A percentile compares a stretch with the other conserved stretches of the same genome.
Evolutionary conservation across 2,329 filamentous ascomycete genomes (phyloP).

Genomic region (Fusarium newnesense): DNA sequence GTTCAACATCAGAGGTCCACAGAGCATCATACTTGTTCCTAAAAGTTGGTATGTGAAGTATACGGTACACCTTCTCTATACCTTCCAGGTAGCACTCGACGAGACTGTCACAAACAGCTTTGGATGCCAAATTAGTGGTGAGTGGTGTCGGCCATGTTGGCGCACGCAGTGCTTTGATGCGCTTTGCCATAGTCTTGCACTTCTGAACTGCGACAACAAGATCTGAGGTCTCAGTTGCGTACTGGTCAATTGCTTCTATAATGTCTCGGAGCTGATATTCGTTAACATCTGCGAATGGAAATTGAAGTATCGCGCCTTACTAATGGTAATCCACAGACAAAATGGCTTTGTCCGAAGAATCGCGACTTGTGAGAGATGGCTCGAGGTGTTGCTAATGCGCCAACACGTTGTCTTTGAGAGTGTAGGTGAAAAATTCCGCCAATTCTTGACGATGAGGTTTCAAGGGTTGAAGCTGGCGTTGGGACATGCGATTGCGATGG

Average conservation of each 20-base stretch:
- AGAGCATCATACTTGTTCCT: slow-evolving; percentile 59
- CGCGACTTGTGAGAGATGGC: slow-evolving; percentile 65
- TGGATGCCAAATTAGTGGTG: slow-evolving; percentile 58
- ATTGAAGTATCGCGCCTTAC: slow-evolving; percentile 48
- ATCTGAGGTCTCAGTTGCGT: slow-evolving; percentile 51
- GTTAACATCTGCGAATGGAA: background rate
- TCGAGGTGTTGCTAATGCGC: slow-evolving; percentile 49
- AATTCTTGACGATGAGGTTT: slow-evolving; percentile 49
- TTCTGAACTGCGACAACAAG: slow-evolving; percentile 53
- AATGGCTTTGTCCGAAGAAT: slow-evolving; percentile 67
- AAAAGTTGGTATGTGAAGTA: slow-evolving; percentile 64
- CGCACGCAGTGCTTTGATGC: slow-evolving; percentile 61
- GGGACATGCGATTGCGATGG: background rate
- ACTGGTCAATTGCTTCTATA: slow-evolving; percentile 55
- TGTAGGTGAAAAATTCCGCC: slow-evolving; percentile 58
- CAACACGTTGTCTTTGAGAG: slow-evolving; percentile 46
- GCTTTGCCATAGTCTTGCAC: slow-evolving; percentile 63
- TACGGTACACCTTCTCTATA: slow-evolving; percentile 58
- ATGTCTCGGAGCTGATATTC: slow-evolving; percentile 54
- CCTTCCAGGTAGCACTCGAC: slow-evolving; percentile 61
- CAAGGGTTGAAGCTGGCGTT: slow-evolving; percentile 38
- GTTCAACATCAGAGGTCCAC: slow-evolving; percentile 52
- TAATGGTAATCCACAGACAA: slow-evolving; percentile 60
- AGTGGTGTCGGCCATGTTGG: slow-evolving; percentile 59
- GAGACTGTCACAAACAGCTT: slow-evolving; percentile 57